phyloP scores from a whole-genome alignment of 805 yeast species.

The Saccharomycopsis vini region DNA sequence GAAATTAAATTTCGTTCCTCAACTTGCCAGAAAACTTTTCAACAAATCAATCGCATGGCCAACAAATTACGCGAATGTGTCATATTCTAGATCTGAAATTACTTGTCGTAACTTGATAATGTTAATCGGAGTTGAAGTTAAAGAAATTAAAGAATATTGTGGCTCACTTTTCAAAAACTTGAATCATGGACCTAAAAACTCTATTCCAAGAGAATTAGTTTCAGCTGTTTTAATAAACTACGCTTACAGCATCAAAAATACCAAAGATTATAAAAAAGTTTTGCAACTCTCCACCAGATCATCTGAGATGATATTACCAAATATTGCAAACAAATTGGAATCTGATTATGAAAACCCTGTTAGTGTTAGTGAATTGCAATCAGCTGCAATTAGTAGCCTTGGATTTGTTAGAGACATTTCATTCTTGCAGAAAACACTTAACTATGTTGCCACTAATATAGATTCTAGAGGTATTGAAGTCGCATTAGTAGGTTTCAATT shows the following conservation, averaged over 20 bases:
- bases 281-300: conserved; percentile 30
- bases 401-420: conserved; percentile 40
- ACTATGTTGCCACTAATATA: conserved; percentile 48
- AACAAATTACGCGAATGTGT: conserved; percentile 19
- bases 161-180: conserved; percentile 38
- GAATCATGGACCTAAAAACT: conserved; percentile 42
- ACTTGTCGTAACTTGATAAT: conserved; percentile 36
- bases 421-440: conserved; percentile 40
- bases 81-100: conserved; percentile 29
- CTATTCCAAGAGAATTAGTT: conserved; percentile 45
- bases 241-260: conserved; percentile 30
- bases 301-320: conserved; percentile 6
- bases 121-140: conserved; percentile 28
- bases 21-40: conserved; percentile 2
- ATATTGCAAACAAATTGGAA: conserved; percentile 11
- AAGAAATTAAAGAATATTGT: conserved; percentile 26
- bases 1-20: conserved; percentile 5
- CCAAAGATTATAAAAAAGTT: conserved; percentile 51
- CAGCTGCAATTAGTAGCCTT: conserved; percentile 46
- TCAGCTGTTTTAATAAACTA: conserved; percentile 36
- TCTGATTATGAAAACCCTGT: conserved; percentile 30
- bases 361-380: conserved; percentile 36
- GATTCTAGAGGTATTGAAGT: conserved; percentile 47
- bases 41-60: conserved; percentile 26
- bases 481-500: conserved; percentile 47